Evolutionary conservation across 768 basidiomycete species (phyloP).

Genomic region (Phlegmacium glaucopus): DNA sequence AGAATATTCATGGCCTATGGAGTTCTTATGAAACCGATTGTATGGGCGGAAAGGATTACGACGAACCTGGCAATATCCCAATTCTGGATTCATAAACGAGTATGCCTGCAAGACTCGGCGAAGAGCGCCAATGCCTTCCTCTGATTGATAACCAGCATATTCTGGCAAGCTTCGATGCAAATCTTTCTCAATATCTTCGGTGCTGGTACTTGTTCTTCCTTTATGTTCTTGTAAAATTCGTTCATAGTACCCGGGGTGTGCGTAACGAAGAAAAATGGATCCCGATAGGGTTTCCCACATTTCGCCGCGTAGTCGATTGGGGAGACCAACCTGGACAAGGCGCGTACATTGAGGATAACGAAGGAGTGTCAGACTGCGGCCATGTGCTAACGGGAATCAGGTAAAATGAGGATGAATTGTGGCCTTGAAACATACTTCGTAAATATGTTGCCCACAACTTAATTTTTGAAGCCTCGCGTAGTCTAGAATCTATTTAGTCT

Average conservation of each 20-base stretch:
- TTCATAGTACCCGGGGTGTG: constrained; percentile 81
- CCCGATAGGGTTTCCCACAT: constrained; percentile 98
- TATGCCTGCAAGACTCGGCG: constrained; percentile 93
- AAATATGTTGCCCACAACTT: constrained; percentile 94
- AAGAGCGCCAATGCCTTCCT: constrained; percentile 81
- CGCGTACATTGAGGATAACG: constrained; percentile 97
- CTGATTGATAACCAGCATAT: constrained; percentile 92
- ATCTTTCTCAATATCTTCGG: constrained; percentile 99
- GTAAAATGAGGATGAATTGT: constrained; percentile 1
- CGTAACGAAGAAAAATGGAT: constrained; percentile 85
- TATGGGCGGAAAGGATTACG: not conserved
- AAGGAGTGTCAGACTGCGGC: constrained; percentile 90
- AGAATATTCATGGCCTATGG: constrained; percentile 94
- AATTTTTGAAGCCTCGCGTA: constrained; percentile 90
- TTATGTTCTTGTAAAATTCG: constrained; percentile 71
- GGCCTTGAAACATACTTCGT: constrained; percentile 44
- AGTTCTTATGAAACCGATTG: not conserved
- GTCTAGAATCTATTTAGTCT: constrained; percentile 35
- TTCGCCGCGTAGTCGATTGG: constrained; percentile 91
- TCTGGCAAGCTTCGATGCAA: constrained; percentile 94
- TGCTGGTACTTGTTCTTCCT: constrained; percentile 80
- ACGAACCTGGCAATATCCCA: constrained; percentile 88
- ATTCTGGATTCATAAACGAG: constrained; percentile 90
- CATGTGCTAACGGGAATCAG: constrained; percentile 58
- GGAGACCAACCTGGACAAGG: constrained; percentile 95